phyloP scores from a whole-genome alignment of 2,329 filamentous ascomycete genomes.

The Cercospora sp. region DNA sequence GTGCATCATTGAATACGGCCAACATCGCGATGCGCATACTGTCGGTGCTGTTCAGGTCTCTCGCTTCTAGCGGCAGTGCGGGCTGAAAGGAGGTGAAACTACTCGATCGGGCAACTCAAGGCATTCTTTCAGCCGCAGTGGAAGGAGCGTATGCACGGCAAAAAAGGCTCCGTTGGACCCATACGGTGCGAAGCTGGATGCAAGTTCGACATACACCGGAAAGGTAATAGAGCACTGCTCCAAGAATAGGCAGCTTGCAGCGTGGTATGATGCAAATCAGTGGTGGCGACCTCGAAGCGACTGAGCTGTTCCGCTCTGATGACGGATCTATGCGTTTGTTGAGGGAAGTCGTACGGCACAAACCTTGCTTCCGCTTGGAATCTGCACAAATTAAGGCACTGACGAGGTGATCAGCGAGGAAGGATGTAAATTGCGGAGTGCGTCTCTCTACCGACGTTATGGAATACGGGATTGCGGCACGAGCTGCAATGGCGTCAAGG shows the following conservation, averaged over 20 bases:
- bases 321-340: not conserved
- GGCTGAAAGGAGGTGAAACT: not conserved
- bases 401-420: constrained; percentile 4
- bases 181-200: not conserved
- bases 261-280: not conserved
- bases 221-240: not conserved
- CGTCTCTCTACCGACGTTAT: not conserved
- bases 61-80: not conserved
- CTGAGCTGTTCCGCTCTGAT: not conserved
- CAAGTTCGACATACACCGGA: not conserved
- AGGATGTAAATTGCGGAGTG: constrained; percentile 13
- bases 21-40: not conserved
- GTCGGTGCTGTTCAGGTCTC: not conserved
- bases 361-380: not conserved
- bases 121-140: not conserved
- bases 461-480: constrained; percentile 8
- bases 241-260: not conserved
- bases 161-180: not conserved
- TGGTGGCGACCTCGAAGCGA: not conserved
- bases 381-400: constrained; percentile 2
- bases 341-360: constrained; percentile 1
- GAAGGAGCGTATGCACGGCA: not conserved
- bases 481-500: constrained; percentile 2
- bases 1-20: not conserved
- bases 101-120: not conserved